Evolutionary conservation across 192 early-diverging fungal genomes (phyloP).

Genomic region (Geranomyces variabilis): DNA sequence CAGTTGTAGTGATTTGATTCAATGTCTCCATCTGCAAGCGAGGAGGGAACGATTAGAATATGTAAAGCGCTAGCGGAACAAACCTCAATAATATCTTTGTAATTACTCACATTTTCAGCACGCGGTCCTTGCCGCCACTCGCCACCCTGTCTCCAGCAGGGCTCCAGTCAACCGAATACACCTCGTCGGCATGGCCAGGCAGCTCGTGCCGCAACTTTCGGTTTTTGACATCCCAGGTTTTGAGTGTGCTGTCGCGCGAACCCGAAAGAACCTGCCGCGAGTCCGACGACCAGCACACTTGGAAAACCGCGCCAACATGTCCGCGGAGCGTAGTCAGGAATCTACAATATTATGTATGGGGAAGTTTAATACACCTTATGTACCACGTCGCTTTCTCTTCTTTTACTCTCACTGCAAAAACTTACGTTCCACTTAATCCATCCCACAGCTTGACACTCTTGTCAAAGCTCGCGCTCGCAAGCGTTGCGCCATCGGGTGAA

Average conservation of each 20-base stretch:
- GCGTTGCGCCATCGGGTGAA: slow-evolving; percentile 84
- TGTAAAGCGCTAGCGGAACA: no score
- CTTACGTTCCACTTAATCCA: slow-evolving; percentile 77
- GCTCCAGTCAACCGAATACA: slow-evolving; percentile 94
- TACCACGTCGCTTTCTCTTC: neutral
- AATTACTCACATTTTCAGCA: slow-evolving; percentile 85
- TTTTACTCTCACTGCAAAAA: neutral
- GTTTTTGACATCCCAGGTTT: slow-evolving; percentile 92
- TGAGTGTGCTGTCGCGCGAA: slow-evolving; percentile 90
- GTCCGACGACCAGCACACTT: slow-evolving; percentile 93
- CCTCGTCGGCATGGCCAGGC: slow-evolving; percentile 96
- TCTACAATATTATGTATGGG: slow-evolving; percentile 16
- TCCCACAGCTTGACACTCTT: slow-evolving; percentile 99
- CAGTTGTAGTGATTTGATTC: no score
- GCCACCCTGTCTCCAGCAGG: slow-evolving; percentile 88
- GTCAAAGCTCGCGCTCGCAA: slow-evolving; percentile 95
- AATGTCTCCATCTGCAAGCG: no score
- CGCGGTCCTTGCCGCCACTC: slow-evolving; percentile 91
- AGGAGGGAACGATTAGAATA: no score
- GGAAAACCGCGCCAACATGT: slow-evolving; percentile 96
- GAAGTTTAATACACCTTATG: slow-evolving; percentile 2
- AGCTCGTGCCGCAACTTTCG: slow-evolving; percentile 89
- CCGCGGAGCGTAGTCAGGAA: slow-evolving; percentile 91
- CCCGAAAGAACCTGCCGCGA: slow-evolving; percentile 88
- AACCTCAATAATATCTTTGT: no score